Percentiles rank a stretch among this genome's conserved stretches.
Conservation (phyloP, 73 alveolate genomes). For the Paramecium caudatum region DNA sequence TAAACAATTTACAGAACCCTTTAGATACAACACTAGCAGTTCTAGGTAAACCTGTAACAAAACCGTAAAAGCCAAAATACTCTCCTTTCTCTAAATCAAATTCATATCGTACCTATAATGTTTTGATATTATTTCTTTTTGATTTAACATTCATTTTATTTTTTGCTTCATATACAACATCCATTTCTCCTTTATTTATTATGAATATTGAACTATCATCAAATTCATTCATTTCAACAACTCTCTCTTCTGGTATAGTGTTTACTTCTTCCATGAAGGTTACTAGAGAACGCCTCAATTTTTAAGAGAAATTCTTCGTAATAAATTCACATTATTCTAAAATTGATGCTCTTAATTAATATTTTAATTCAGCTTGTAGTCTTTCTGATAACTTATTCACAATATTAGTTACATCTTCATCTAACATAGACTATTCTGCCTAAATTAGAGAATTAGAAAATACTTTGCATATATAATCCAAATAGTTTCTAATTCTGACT, state of each 20-base stretch:
- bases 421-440: constrained; percentile 56
- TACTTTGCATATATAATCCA: constrained; percentile 63
- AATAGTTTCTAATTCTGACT: constrained; percentile 59
- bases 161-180: constrained; percentile 40
- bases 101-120: not conserved
- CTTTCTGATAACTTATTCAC: constrained; percentile 29
- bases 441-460: not conserved
- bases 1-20: constrained; percentile 53
- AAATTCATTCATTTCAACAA: constrained; percentile 14
- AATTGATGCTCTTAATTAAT: constrained; percentile 12
- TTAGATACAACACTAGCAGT: constrained; percentile 51
- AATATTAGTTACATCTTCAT: constrained; percentile 60
- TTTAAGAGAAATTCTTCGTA: not conserved
- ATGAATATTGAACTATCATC: constrained; percentile 47
- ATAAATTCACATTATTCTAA: constrained; percentile 39
- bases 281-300: not conserved
- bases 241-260: constrained; percentile 45
- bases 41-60: constrained; percentile 50
- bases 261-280: constrained; percentile 3
- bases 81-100: constrained; percentile 55
- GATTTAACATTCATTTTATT: constrained; percentile 31
- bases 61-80: constrained; percentile 55
- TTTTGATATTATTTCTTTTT: constrained; percentile 33
- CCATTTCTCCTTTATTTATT: constrained; percentile 61
- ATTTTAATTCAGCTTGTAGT: constrained; percentile 37